Evolutionary conservation across 2,329 filamentous ascomycete species (phyloP), one percentile per base, ranked within the genome.

Genomic region (Aspergillus candidus): DNA sequence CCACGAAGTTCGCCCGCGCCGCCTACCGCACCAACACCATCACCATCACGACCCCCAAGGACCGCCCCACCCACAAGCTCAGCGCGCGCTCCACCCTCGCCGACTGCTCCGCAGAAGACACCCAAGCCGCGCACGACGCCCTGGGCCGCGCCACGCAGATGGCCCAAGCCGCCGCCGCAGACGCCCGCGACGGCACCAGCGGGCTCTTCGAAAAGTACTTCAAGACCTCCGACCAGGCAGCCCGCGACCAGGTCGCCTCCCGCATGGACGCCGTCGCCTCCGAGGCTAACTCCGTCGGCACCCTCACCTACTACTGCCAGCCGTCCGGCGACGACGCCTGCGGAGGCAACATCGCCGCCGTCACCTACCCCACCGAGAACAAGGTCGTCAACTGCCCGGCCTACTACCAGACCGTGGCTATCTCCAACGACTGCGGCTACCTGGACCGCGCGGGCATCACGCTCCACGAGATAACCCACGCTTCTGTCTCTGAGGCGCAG

Each of bases 381-480:
- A 37, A 34, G 14, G 46, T 53, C 1, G 50, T 53, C 6, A 53
- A 53, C 29, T 53, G 50, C 40, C 50, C 46, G 4, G 48, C 39
- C 1, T 53, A 53, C 18, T 53, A 53, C 37, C 37, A 44, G 22
- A 43, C 32, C 29, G 35, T 40, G 32, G 46, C 14, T 14, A 40
- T 13, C 15, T 40, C 33, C 3, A 41, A 44, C 11, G 11, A 35
- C 12, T 49, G 47, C 29, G 37, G 37, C 15, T 50, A 48, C 29
- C 39, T 50, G 8, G 48, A 50, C 35, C 48, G 48, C 15, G 48
- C 48, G 1, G 34, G 11, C 13, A 49, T 45, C 31, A 49, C 39
- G 8, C 33, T 53, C 6, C 50, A 53, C 30, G 50, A 53, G 18
- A 51, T 47, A 27, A 35, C 50, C n/a, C 50, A 53, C 33, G 50